Conservation (phyloP, 2,329 filamentous ascomycete species). For the Massarina eburnea region DNA sequence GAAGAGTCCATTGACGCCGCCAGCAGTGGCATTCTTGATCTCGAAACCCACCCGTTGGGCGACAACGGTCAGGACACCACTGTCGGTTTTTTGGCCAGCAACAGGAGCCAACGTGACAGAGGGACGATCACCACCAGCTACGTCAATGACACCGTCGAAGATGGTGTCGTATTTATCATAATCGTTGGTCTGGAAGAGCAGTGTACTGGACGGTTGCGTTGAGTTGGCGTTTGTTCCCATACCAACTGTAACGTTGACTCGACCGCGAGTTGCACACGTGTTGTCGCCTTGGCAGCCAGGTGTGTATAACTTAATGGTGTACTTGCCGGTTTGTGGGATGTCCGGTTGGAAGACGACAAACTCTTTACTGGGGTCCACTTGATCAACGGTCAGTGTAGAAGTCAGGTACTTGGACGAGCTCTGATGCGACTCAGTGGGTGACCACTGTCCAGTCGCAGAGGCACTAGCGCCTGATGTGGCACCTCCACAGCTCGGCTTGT, state of each 20-base stretch:
- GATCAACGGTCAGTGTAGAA: slow-evolving; percentile 60
- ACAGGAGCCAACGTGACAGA: slow-evolving; percentile 75
- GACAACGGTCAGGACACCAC: slow-evolving; percentile 69
- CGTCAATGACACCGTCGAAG: slow-evolving; percentile 82
- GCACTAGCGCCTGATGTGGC: slow-evolving; percentile 65
- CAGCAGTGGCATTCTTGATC: slow-evolving; percentile 70
- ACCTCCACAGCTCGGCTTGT: slow-evolving; percentile 78
- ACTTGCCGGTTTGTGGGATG: slow-evolving; percentile 86
- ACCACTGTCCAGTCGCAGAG: slow-evolving; percentile 74
- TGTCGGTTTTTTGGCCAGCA: slow-evolving; percentile 57
- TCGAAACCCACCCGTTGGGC: slow-evolving; percentile 84
- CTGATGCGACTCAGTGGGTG: slow-evolving; percentile 63
- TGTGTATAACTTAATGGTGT: slow-evolving; percentile 87
- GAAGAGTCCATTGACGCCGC: slow-evolving; percentile 84
- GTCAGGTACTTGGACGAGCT: slow-evolving; percentile 79
- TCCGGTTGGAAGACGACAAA: slow-evolving; percentile 80
- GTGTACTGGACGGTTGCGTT: slow-evolving; percentile 53
- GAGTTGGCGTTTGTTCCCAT: slow-evolving; percentile 55
- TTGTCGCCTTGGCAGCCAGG: slow-evolving; percentile 83
- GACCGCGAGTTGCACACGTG: slow-evolving; percentile 74
- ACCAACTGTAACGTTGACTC: slow-evolving; percentile 76
- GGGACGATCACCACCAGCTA: slow-evolving; percentile 74
- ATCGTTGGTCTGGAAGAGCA: slow-evolving; percentile 85
- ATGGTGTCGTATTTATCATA: slow-evolving; percentile 96
- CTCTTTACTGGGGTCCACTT: slow-evolving; percentile 59